Base-by-base conservation (phyloP, 179 eudicot species). In the Silene vulgaris region DNA sequence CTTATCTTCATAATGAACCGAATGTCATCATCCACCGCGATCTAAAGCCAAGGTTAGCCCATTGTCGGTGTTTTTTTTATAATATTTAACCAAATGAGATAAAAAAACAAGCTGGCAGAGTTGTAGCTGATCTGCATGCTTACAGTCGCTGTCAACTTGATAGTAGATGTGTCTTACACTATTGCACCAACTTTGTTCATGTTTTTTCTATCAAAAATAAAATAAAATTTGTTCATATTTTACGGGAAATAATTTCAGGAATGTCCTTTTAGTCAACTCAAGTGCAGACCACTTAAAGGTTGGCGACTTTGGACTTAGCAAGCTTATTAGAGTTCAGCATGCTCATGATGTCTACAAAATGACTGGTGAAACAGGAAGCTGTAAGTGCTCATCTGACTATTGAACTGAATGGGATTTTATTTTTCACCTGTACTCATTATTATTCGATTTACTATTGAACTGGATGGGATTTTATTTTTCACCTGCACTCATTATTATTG, bases 331-430 rank as follows among this genome's bases (percentile, higher is more conserved):
- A 77, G 97, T 88, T 74, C 84, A 92, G 76, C 90, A 95, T 84
- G 87, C 99, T 74, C 97, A 87, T 64, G 99, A 95, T 80, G 95
- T 95, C 17, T 95, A 95, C 86, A 92, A 92, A 84, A 82, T 95
- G 97, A 95, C 99, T 61, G 99, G 99, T 29, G 99, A 95, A 81
- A 95, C 99, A 65, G 99, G 99, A 87, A 95, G 99, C 88, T 95
- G 99, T 95, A 81, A 87, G 97, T 85, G 57, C 17, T 67, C 40
- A 61, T 72, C 69, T 17, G 62, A 40, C 77, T 77, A n/a, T 32
- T 52, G 69, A 50, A 19, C 48, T 73, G 74, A 59, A 17, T 35
- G 29, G 71, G 16, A 43, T 30, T 19, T 83, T 77, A 9, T 74
- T 28, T 17, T 72, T 30, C 52, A 59, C 65, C 65, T 56, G 6